phyloP scores from a whole-genome alignment of 2,329 filamentous ascomycete genomes.

The Sphaerulina vaccinii region DNA sequence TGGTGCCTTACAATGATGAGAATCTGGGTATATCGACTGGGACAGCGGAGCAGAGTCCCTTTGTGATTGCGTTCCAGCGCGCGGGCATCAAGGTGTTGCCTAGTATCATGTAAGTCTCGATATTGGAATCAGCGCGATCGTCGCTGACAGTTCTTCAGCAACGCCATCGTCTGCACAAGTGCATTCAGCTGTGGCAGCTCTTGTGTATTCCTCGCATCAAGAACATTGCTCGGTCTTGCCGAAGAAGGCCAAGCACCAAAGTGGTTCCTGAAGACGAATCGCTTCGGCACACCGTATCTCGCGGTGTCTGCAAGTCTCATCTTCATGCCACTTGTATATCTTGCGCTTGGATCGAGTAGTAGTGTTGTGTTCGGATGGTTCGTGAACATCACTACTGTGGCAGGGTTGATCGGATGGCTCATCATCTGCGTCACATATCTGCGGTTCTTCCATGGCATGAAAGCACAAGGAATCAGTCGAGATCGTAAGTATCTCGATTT shows the following conservation, averaged over 20 bases:
- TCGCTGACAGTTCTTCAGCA: constrained; percentile 36
- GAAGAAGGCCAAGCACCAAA: constrained; percentile 53
- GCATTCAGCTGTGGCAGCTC: constrained; percentile 40
- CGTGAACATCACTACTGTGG: constrained; percentile 23
- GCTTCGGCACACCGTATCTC: constrained; percentile 19
- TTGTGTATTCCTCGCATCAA: constrained; percentile 60
- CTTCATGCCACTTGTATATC: constrained; percentile 22
- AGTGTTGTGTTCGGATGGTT: constrained; percentile 23
- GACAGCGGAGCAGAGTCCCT: constrained; percentile 54
- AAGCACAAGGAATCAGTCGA: constrained; percentile 14
- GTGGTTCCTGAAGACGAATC: constrained; percentile 44
- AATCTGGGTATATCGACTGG: constrained; percentile 34
- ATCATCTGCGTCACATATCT: constrained; percentile 23
- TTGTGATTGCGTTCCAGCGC: constrained; percentile 63
- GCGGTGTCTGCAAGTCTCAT: constrained; percentile 18
- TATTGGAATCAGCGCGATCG: too few relatives aligned
- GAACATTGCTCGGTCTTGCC: constrained; percentile 50
- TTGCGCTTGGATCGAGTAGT: constrained; percentile 18
- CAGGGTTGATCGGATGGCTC: constrained; percentile 22
- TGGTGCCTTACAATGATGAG: constrained; percentile 33
- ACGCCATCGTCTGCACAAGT: constrained; percentile 60
- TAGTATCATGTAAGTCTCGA: constrained; percentile 50
- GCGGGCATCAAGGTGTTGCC: constrained; percentile 62
- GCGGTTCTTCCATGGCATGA: constrained; percentile 18
- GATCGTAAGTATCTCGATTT: constrained; percentile 6